Evolutionary conservation across 169 alveolate species (phyloP).

Genomic region (Babesia ovis): DNA sequence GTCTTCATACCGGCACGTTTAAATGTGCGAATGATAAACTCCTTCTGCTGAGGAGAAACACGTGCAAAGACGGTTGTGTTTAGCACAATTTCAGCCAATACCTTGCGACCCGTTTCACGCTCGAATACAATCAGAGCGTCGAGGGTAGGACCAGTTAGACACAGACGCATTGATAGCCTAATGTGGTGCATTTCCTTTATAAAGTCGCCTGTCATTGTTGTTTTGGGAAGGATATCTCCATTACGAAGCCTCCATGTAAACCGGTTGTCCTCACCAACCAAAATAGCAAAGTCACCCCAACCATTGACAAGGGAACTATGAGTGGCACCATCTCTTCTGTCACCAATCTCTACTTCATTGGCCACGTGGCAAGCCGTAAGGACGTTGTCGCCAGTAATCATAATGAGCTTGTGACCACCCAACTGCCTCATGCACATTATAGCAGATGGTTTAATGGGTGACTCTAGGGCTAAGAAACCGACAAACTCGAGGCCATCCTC

Average conservation of each 20-base stretch:
- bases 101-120: constrained; percentile 20
- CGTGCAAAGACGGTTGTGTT: constrained; percentile 90
- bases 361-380: constrained; percentile 96
- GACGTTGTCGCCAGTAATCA: constrained; percentile 98
- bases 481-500: constrained; percentile 90
- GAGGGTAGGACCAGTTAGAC: constrained; percentile 52
- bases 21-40: constrained; percentile 76
- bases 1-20: constrained; percentile 83
- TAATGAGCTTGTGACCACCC: constrained; percentile 86
- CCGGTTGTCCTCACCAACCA: constrained; percentile 7
- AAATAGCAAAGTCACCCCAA: constrained; percentile 54
- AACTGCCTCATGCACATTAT: constrained; percentile 80
- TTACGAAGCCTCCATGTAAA: constrained; percentile 54
- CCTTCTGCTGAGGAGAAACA: constrained; percentile 95
- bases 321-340: not conserved
- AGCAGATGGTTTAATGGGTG: constrained; percentile 92
- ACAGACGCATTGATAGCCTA: constrained; percentile 18
- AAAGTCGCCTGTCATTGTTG: constrained; percentile 9
- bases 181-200: constrained; percentile 33
- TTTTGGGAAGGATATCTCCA: constrained; percentile 31
- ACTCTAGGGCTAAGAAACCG: constrained; percentile 93
- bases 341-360: constrained; percentile 47
- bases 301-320: not conserved
- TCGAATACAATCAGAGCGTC: constrained; percentile 37
- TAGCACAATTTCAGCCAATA: constrained; percentile 61